These are phyloP conservation scores for Plasmopara viticola DNA, from an alignment of 352 stramenopile genomes.

Conservation along the genomic window DNA sequence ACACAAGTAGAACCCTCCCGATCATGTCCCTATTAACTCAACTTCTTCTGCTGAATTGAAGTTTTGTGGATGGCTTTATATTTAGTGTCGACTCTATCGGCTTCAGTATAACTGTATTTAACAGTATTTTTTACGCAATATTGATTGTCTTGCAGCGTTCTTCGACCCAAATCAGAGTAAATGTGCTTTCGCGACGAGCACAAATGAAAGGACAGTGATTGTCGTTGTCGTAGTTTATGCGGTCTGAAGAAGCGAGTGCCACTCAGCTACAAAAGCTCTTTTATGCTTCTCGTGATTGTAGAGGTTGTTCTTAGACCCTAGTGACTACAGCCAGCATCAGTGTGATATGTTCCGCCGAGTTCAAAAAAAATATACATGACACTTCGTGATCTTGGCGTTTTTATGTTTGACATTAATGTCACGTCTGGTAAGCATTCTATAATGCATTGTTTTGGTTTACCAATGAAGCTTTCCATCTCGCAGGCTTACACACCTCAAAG, in stretches of 20 bases:
- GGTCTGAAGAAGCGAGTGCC: background rate
- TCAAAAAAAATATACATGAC: background rate
- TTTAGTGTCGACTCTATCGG: too few species aligned
- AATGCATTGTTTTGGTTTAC: too few species aligned
- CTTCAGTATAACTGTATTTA: too few species aligned
- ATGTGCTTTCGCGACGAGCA: slow-evolving; percentile 6
- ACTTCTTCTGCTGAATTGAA: too few species aligned
- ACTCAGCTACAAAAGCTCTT: background rate
- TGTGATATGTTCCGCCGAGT: background rate
- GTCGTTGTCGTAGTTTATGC: background rate
- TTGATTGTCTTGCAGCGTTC: too few species aligned
- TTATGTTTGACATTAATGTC: slow-evolving; percentile 11
- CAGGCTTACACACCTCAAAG: slow-evolving; percentile 1
- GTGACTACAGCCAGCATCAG: background rate
- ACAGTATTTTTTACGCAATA: too few species aligned
- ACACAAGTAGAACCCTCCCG: too few species aligned
- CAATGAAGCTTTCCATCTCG: background rate
- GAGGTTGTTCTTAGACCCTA: background rate
- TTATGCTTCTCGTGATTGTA: background rate
- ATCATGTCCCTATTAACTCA: too few species aligned
- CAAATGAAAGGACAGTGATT: slow-evolving; percentile 3
- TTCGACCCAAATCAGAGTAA: background rate
- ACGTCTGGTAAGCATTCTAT: background rate
- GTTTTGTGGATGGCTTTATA: too few species aligned
- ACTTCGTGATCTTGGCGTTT: background rate